Conservation (phyloP, 2,329 filamentous ascomycete species). For the Trichophyton schoenleinii region DNA sequence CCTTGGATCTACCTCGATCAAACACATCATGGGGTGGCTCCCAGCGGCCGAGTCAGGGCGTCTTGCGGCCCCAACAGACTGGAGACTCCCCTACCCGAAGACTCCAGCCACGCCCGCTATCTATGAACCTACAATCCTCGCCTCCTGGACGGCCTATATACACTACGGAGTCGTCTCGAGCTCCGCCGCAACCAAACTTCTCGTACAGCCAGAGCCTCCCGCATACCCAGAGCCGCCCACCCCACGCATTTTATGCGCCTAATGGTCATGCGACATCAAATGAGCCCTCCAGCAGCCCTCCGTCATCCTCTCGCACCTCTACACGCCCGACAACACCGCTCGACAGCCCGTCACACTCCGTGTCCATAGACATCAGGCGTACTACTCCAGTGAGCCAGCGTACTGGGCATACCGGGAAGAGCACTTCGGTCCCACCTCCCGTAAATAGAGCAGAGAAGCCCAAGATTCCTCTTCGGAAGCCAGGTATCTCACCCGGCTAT, state of each 20-base stretch:
- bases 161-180: conserved; percentile 33
- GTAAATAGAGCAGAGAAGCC: conserved; percentile 73
- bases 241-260: conserved; percentile 14
- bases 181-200: conserved; percentile 22
- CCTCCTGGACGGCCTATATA: conserved; percentile 32
- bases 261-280: conserved; percentile 9
- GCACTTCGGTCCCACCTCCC: conserved; percentile 50
- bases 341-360: conserved; percentile 39
- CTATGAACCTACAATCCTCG: conserved; percentile 31
- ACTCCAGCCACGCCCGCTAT: conserved; percentile 45
- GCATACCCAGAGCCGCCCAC: not conserved
- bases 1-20: conserved; percentile 32
- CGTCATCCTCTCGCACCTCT: conserved; percentile 7
- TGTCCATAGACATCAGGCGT: conserved; percentile 8
- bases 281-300: not conserved
- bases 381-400: conserved; percentile 7
- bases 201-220: not conserved
- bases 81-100: conserved; percentile 42
- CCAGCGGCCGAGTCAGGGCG: conserved; percentile 1
- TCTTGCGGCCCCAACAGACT: conserved; percentile 14
- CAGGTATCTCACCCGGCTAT: conserved; percentile 27
- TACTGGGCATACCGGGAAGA: conserved; percentile 24
- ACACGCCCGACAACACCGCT: conserved; percentile 25
- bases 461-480: conserved; percentile 43
- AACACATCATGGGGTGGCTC: conserved; percentile 26